A percentile compares a stretch with the other conserved stretches of the same genome.
phyloP scores from a whole-genome alignment of 495 filamentous ascomycete species.

The Xylaria curta region DNA sequence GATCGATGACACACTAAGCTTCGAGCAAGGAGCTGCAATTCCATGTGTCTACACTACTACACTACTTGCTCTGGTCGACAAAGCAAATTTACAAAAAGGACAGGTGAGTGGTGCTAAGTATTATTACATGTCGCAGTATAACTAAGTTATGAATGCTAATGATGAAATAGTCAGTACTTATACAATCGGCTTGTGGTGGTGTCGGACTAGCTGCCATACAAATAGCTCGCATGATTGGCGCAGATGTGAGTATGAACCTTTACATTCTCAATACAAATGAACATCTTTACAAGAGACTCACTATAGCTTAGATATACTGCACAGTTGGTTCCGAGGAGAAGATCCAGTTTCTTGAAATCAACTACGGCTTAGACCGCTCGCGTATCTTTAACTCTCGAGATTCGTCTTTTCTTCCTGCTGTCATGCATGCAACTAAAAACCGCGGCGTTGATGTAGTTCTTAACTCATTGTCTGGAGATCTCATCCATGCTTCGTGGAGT shows the following conservation, averaged over 20 bases:
- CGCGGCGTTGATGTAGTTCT: conserved; percentile 43
- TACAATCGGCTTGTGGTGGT: conserved; percentile 63
- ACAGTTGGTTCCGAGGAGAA: conserved; percentile 55
- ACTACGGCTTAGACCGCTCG: conserved; percentile 48
- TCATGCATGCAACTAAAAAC: conserved; percentile 52
- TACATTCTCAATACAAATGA: too few relatives aligned
- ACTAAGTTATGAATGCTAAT: too few relatives aligned
- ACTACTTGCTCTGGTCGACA: conserved; percentile 47
- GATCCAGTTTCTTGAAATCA: conserved; percentile 41
- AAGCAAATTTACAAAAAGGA: conserved; percentile 38
- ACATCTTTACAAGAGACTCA: too few relatives aligned
- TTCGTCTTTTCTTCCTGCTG: conserved; percentile 43
- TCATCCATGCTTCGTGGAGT: conserved; percentile 52
- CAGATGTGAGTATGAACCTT: conserved; percentile 42
- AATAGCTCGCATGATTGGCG: conserved; percentile 55
- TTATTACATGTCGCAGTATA: too few relatives aligned
- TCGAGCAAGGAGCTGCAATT: conserved; percentile 53
- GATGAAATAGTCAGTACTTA: conserved; percentile 55
- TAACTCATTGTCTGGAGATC: conserved; percentile 54
- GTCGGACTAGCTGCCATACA: conserved; percentile 66
- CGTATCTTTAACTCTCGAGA: conserved; percentile 54
- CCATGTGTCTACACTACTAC: conserved; percentile 57
- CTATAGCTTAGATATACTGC: conserved; percentile 39
- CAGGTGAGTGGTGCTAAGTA: conserved; percentile 35
- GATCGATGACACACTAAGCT: conserved; percentile 50